These are phyloP conservation scores for Musa schizocarpa DNA, from an alignment of 176 grass and related monocot genomes.

Conservation along the genomic window DNA sequence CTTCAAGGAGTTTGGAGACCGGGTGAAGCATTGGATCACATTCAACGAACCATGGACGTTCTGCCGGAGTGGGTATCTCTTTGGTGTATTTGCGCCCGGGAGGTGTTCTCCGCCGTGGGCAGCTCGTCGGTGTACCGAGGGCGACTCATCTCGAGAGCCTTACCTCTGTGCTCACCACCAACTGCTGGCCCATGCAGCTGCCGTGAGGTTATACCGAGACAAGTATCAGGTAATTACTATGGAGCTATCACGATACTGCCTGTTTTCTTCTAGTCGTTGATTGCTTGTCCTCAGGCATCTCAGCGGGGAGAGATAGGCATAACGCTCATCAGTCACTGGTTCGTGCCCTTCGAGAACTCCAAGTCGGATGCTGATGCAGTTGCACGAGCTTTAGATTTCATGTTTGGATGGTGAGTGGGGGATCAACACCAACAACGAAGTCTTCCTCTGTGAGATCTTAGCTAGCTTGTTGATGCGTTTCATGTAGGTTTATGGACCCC, in stretches of 20 bases:
- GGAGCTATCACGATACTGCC: too few species aligned
- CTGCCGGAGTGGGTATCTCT: constrained; percentile 32
- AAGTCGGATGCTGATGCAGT: constrained; percentile 29
- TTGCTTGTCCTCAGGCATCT: constrained; percentile 4
- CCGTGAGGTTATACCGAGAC: constrained; percentile 40
- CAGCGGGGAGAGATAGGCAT: constrained; percentile 69
- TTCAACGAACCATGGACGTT: constrained; percentile 36
- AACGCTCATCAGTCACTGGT: constrained; percentile 44
- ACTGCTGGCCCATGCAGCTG: constrained; percentile 41
- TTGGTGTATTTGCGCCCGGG: constrained; percentile 25
- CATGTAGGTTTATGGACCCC: constrained; percentile 49
- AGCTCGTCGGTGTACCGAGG: constrained; percentile 17
- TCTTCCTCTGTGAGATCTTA: too few species aligned
- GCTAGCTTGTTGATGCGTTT: too few species aligned
- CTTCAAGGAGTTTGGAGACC: constrained; percentile 73
- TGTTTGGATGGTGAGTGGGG: constrained; percentile 44
- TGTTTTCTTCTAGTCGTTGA: too few species aligned
- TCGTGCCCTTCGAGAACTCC: constrained; percentile 29
- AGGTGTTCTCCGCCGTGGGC: constrained; percentile 34
- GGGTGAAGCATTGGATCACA: constrained; percentile 71
- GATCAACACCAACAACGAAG: too few species aligned
- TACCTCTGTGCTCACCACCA: constrained; percentile 48
- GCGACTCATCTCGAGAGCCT: constrained; percentile 50
- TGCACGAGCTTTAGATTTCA: constrained; percentile 54
- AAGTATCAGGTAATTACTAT: constrained; percentile 30